These are phyloP conservation scores for Tolypocladium tundrense DNA, from an alignment of 2,329 filamentous ascomycete species.

Conservation along the genomic window DNA sequence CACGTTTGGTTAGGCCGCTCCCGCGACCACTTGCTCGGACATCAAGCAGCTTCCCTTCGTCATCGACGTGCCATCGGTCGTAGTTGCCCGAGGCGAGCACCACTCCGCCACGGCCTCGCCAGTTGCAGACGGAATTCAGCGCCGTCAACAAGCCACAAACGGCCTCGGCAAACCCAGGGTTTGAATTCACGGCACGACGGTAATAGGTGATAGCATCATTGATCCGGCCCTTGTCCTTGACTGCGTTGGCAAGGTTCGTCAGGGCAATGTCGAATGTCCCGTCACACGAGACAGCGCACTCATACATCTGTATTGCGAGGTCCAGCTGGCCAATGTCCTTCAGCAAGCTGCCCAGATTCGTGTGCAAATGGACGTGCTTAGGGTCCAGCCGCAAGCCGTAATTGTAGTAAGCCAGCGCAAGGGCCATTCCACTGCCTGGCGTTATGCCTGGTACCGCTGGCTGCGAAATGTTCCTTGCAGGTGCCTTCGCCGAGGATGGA, in stretches of 20 bases:
- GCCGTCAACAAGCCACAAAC: slow-evolving; percentile 93
- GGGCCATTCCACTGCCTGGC: slow-evolving; percentile 75
- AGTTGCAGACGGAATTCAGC: slow-evolving; percentile 92
- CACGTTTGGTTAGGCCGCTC: slow-evolving; percentile 79
- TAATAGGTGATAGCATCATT: slow-evolving; percentile 90
- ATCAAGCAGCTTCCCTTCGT: slow-evolving; percentile 72
- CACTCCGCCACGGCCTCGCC: slow-evolving; percentile 81
- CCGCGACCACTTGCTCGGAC: slow-evolving; percentile 48
- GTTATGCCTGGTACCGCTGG: slow-evolving; percentile 62
- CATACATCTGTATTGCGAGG: slow-evolving; percentile 92
- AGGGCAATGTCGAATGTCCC: slow-evolving; percentile 93
- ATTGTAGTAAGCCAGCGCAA: slow-evolving; percentile 90
- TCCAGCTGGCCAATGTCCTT: slow-evolving; percentile 94
- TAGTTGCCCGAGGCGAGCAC: slow-evolving; percentile 60
- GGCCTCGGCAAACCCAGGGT: slow-evolving; percentile 91
- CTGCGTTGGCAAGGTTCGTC: slow-evolving; percentile 92
- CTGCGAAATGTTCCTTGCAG: slow-evolving; percentile 9
- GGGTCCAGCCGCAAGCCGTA: slow-evolving; percentile 82
- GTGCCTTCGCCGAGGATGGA: slow-evolving; percentile 17
- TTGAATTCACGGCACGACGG: slow-evolving; percentile 78
- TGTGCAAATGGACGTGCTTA: slow-evolving; percentile 91
- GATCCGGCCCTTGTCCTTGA: slow-evolving; percentile 91
- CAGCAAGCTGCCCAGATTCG: slow-evolving; percentile 85
- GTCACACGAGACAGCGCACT: slow-evolving; percentile 85
- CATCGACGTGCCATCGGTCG: slow-evolving; percentile 90